A percentile compares a stretch with the other conserved stretches of the same genome.
phyloP scores from a whole-genome alignment of 2,329 filamentous ascomycete species.

The Exophiala sideris region DNA sequence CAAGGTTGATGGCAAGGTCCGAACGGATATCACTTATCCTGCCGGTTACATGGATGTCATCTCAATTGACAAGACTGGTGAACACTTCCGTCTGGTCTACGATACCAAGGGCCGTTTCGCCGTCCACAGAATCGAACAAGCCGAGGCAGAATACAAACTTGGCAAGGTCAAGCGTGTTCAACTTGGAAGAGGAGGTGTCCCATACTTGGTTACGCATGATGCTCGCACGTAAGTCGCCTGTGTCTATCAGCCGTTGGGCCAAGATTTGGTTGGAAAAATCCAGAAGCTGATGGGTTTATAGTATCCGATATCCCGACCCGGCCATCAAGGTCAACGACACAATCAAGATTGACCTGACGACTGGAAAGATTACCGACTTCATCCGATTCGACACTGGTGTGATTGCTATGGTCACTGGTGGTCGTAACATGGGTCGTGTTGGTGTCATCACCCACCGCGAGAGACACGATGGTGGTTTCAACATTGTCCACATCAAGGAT shows the following conservation, averaged over 20 bases:
- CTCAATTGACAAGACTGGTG: slow-evolving; percentile 98
- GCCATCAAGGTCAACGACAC: slow-evolving; percentile 99
- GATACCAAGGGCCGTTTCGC: slow-evolving; percentile 99
- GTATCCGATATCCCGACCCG: slow-evolving; percentile 99
- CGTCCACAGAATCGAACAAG: slow-evolving; percentile 96
- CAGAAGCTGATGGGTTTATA: slow-evolving; percentile 51
- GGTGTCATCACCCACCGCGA: slow-evolving; percentile 99
- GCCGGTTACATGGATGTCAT: slow-evolving; percentile 99
- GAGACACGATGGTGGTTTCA: slow-evolving; percentile 99
- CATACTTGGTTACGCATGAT: slow-evolving; percentile 99
- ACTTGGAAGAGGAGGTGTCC: slow-evolving; percentile 98
- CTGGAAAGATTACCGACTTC: slow-evolving; percentile 97
- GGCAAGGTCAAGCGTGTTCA: slow-evolving; percentile 99
- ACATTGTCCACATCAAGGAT: slow-evolving; percentile 99
- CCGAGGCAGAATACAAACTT: slow-evolving; percentile 99
- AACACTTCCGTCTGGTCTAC: slow-evolving; percentile 99
- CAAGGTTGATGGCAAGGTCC: slow-evolving; percentile 99
- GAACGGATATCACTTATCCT: slow-evolving; percentile 96
- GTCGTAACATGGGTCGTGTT: slow-evolving; percentile 99
- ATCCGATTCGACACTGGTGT: slow-evolving; percentile 98
- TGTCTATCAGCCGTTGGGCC: slow-evolving; percentile 99
- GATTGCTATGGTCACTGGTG: slow-evolving; percentile 97
- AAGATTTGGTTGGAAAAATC: slow-evolving; percentile 74
- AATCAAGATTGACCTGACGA: slow-evolving; percentile 96
- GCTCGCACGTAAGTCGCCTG: slow-evolving; percentile 98